These are phyloP conservation scores for Ogataea salicorniae DNA, from an alignment of 805 yeast genomes.

Conservation along the genomic window DNA sequence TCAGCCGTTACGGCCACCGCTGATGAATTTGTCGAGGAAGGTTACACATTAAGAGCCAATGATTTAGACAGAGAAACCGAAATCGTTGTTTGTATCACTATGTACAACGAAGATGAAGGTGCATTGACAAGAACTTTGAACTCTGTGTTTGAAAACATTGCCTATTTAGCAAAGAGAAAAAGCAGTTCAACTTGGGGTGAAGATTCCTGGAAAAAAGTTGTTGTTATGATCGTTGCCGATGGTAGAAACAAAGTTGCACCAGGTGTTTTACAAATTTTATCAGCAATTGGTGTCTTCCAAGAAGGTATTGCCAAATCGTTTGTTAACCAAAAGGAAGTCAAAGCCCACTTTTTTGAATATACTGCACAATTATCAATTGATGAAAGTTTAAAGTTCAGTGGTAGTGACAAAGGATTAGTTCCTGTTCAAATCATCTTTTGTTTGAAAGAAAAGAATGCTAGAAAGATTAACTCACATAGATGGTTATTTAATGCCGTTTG, in stretches of 20 bases:
- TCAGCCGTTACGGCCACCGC: slow-evolving; percentile 96
- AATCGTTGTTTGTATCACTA: slow-evolving; percentile 85
- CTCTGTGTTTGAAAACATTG: slow-evolving; percentile 87
- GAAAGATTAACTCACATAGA: slow-evolving; percentile 94
- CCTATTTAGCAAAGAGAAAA: slow-evolving; percentile 76
- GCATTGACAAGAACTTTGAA: slow-evolving; percentile 91
- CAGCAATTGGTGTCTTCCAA: slow-evolving; percentile 95
- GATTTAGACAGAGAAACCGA: slow-evolving; percentile 90
- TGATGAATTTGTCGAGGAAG: slow-evolving; percentile 71
- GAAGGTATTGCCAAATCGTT: slow-evolving; percentile 94
- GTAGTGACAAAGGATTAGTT: slow-evolving; percentile 82
- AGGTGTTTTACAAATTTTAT: slow-evolving; percentile 79
- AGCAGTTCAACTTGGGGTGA: slow-evolving; percentile 91
- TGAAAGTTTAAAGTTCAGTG: slow-evolving; percentile 81
- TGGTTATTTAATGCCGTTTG: slow-evolving; percentile 97
- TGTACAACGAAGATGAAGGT: slow-evolving; percentile 94
- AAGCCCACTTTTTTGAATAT: slow-evolving; percentile 92
- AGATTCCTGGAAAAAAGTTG: slow-evolving; percentile 95
- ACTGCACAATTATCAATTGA: slow-evolving; percentile 94
- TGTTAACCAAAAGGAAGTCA: slow-evolving; percentile 87
- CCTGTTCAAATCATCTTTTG: slow-evolving; percentile 95
- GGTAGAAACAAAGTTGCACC: slow-evolving; percentile 87
- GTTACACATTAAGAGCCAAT: slow-evolving; percentile 82
- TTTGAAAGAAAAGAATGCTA: slow-evolving; percentile 84
- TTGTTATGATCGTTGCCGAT: slow-evolving; percentile 86